Evolutionary conservation across 108 stramenopile genomes (phyloP), one percentile per base, ranked within the genome.

Genomic region (Tribonema minus): DNA sequence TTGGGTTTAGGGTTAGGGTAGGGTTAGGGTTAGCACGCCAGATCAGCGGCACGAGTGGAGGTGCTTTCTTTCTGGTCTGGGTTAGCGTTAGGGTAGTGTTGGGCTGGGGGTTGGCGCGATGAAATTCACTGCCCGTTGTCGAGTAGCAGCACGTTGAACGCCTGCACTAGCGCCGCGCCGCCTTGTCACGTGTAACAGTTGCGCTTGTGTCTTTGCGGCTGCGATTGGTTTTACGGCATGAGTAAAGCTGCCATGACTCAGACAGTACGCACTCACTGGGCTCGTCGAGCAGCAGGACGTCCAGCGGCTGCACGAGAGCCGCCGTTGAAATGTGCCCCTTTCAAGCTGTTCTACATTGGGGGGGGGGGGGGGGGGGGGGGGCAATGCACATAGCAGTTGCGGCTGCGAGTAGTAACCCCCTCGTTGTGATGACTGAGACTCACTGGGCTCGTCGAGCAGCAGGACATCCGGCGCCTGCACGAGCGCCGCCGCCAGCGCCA

Each of bases 201-300:
- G 46, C 46, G 46, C 46, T 54, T 15, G 46, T 54, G 20, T 9
- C 46, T 54, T n/a, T n/a, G n/a, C n/a, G n/a, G n/a, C n/a, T n/a
- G n/a, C n/a, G n/a, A n/a, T n/a, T n/a, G n/a, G n/a, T n/a, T n/a
- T n/a, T 9, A 54, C 20, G 20, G 46, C 46, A 54, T 15, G 46
- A 54, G 46, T 54, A 54, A 9, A 54, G 46, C 46, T 15, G 20
- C 46, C 20, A 9, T 20, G 20, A 54, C 46, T 15, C 15, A 15
- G 20, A 15, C 46, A 54, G 46, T 54, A 54, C 15, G 46, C 15
- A 15, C 9, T 20, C 9, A 28, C 66, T 3, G 3, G 65, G 59
- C 74, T 86, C 86, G 61, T 87, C 86, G 0, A 87, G 84, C 15
- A 87, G 82, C 26, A 87, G 62, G 3, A 87, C 81, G 38, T 83